Percentiles rank a stretch among this genome's conserved stretches.
phyloP scores from a whole-genome alignment of 2,329 filamentous ascomycete species.

The Colletotrichum sp. region DNA sequence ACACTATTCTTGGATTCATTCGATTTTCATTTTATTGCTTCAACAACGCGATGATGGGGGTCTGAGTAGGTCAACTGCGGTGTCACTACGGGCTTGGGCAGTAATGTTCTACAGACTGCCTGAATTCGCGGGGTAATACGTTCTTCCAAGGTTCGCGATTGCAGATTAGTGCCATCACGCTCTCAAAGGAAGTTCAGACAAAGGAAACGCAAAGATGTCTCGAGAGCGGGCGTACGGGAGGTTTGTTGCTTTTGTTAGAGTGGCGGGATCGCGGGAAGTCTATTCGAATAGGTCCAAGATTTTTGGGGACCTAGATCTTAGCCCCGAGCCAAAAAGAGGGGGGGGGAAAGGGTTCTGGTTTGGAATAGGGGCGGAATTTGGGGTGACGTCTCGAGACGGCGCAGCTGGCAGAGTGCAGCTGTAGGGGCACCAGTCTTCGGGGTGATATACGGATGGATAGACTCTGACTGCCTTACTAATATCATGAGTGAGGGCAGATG shows the following conservation, averaged over 20 bases:
- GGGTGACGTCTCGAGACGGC: rapidly evolving
- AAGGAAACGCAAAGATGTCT: neutral
- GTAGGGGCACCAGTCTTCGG: neutral
- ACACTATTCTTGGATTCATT: neutral
- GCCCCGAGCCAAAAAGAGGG: neutral
- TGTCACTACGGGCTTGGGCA: too few relatives aligned
- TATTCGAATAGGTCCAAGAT: neutral
- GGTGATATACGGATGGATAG: neutral
- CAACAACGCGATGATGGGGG: neutral
- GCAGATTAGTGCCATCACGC: neutral
- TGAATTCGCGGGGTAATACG: neutral
- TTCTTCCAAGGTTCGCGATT: neutral
- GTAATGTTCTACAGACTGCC: neutral
- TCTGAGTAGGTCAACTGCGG: neutral
- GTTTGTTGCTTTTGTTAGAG: neutral
- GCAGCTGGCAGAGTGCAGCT: rapidly evolving
- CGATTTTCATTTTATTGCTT: neutral
- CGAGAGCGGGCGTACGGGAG: neutral
- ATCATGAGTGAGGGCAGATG: neutral
- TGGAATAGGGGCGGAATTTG: neutral
- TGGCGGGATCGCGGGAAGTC: conserved; percentile 6
- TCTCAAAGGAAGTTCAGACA: neutral
- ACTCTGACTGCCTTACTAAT: neutral
- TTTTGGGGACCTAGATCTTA: neutral
- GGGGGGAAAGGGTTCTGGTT: neutral